Base-by-base conservation (phyloP, 2,329 filamentous ascomycete genomes). In the Nigrospora oryzae region DNA sequence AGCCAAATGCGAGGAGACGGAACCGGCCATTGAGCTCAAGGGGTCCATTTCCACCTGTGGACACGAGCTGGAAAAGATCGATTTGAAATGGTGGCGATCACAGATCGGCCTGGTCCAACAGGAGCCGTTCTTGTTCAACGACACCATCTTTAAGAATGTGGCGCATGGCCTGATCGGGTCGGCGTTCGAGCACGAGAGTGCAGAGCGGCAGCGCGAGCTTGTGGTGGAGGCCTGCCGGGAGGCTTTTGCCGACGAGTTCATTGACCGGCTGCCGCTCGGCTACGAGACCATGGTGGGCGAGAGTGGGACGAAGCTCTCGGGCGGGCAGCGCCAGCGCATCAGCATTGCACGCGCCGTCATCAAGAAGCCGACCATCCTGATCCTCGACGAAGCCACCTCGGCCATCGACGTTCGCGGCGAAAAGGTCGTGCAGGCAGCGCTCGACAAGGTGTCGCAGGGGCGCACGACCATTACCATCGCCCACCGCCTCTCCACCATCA, bases 241-340 rank as follows among this genome's bases (percentile, higher is more conserved):
- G 56, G 76, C 83, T 0, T 86, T 83, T 59, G 83, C 83, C 0
- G 76, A 84, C 51, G 82, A 85, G 47, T 86, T 84, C 53, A 81
- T 87, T 45, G 70, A 76, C 39, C 73, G 73, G 16, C 66, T 87
- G 4, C 83, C 83, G 2, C 63, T 74, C 38, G 78, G 80, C 2
- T 90, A 90, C 56, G 74, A 84, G 5, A 89, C 87, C 0, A 64
- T 76, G 10, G 86, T 93, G 1, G 88, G 88, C 1, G 86, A 91
- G 56, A 77, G 77, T 28, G 88, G 88, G 5, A 83, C 84, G 40
- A 88, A 86, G 58, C 68, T 94, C 1, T 89, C 84, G 11, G 85
- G 87, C n/a, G 89, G 89, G 1, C 88, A 95, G 60, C 78, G 86
- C n/a, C 88, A 94, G 60, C 78, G 89, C 5, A 74, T 94, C 19